These are phyloP conservation scores for Tetraselmis striata DNA, from an alignment of 139 green algal species.

Conservation along the genomic window DNA sequence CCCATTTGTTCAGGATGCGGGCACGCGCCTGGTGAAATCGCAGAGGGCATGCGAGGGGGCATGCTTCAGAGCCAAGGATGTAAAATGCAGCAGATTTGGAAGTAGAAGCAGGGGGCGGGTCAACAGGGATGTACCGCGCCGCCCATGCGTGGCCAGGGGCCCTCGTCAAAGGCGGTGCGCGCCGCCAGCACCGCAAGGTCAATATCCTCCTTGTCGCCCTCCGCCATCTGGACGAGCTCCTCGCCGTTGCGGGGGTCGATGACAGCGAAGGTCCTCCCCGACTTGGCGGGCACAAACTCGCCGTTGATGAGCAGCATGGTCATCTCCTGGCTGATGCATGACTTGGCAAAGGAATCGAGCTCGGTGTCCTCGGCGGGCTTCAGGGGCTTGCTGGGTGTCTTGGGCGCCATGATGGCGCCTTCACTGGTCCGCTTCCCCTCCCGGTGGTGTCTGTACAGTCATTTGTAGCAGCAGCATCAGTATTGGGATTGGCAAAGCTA, in stretches of 20 bases:
- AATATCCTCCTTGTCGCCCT: conserved; percentile 54
- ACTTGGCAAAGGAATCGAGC: too few species aligned
- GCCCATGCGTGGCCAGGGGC: conserved; percentile 50
- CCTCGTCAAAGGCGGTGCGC: conserved; percentile 57
- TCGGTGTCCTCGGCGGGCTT: too few species aligned
- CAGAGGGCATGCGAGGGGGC: background rate
- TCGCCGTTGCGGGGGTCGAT: conserved; percentile 58
- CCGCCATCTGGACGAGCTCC: conserved; percentile 44
- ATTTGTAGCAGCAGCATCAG: too few species aligned
- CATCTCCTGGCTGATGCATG: too few species aligned
- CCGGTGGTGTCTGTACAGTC: too few species aligned
- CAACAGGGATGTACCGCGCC: conserved; percentile 2
- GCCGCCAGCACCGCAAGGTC: conserved; percentile 54
- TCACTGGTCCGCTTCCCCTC: too few species aligned
- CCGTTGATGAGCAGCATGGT: conserved; percentile 63
- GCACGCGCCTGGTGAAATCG: conserved; percentile 33
- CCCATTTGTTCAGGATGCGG: conserved; percentile 36
- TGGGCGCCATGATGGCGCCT: too few species aligned
- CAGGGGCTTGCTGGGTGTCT: too few species aligned
- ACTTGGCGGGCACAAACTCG: conserved; percentile 46
- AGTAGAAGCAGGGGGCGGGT: background rate
- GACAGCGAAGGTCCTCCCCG: conserved; percentile 31
- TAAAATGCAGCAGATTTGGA: too few species aligned
- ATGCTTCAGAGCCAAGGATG: background rate
- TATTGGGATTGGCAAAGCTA: too few species aligned